These are phyloP conservation scores for Endothia cerciana DNA, from an alignment of 2,329 filamentous ascomycete genomes.

Conservation along the genomic window DNA sequence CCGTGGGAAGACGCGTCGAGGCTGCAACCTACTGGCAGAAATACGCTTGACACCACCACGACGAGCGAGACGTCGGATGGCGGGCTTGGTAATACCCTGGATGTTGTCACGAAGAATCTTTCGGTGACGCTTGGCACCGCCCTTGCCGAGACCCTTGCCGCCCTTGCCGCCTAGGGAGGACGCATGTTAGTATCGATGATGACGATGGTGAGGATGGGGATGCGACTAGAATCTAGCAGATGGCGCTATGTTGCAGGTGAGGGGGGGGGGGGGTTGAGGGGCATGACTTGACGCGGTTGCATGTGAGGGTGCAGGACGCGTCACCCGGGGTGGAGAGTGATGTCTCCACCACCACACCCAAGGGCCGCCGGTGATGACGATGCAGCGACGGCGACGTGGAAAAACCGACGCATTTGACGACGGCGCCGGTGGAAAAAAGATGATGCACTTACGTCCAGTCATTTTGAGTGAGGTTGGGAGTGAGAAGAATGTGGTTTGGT, in stretches of 20 bases:
- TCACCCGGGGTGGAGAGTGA: conserved; percentile 28
- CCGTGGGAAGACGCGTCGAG: neutral
- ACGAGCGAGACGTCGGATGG: conserved; percentile 96
- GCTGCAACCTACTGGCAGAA: conserved; percentile 73
- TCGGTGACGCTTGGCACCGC: conserved; percentile 96
- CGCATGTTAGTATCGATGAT: conserved; percentile 48
- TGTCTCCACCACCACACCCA: conserved; percentile 26
- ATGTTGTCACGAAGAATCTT: conserved; percentile 99
- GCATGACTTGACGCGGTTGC: conserved; percentile 25
- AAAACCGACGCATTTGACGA: conserved; percentile 14
- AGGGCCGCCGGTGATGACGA: conserved; percentile 29
- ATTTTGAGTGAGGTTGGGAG: conserved; percentile 55
- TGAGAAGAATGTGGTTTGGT: conserved; percentile 24
- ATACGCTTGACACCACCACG: conserved; percentile 99
- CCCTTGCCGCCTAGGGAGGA: conserved; percentile 78
- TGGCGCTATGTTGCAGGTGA: conserved; percentile 18
- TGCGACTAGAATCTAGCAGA: neutral
- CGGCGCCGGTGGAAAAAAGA: conserved; percentile 18
- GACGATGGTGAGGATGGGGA: conserved; percentile 3
- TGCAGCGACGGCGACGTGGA: conserved; percentile 14
- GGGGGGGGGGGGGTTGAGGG: conserved; percentile 23
- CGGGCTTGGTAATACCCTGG: conserved; percentile 98
- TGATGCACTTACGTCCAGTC: conserved; percentile 55
- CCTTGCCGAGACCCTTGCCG: conserved; percentile 97
- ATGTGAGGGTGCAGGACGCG: conserved; percentile 36